Evolutionary conservation across 176 grass and related monocot genomes (phyloP).

Genomic region (Zizania latifolia): DNA sequence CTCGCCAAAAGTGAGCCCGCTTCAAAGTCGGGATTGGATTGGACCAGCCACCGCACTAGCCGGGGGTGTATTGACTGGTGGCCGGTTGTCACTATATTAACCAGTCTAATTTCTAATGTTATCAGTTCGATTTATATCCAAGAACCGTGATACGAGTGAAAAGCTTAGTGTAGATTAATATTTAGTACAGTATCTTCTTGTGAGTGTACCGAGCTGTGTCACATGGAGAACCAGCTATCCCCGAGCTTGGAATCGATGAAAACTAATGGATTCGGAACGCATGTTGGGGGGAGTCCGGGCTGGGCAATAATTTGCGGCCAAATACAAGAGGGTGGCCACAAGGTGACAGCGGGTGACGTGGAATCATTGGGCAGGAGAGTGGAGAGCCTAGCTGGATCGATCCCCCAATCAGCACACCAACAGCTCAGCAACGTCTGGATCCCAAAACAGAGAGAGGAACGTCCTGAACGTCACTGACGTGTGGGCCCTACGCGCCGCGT

Average conservation of each 20-base stretch:
- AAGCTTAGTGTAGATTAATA: too few species aligned
- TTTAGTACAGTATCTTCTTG: too few species aligned
- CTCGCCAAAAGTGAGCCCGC: constrained; percentile 7
- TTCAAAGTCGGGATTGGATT: background rate
- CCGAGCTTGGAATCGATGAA: background rate
- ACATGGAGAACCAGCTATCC: too few species aligned
- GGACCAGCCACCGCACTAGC: background rate
- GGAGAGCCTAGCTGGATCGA: background rate
- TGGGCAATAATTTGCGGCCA: background rate
- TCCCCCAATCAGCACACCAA: background rate
- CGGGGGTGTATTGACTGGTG: background rate
- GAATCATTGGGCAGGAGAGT: background rate
- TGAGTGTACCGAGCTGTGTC: too few species aligned
- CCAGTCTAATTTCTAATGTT: too few species aligned
- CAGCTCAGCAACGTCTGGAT: constrained; percentile 10
- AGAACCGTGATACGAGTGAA: too few species aligned
- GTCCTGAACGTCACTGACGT: background rate
- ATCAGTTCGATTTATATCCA: too few species aligned
- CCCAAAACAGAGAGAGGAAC: too few species aligned
- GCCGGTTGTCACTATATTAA: too few species aligned
- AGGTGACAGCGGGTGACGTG: constrained; percentile 12
- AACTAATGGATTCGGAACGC: background rate
- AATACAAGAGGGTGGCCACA: background rate
- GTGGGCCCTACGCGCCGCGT: background rate
- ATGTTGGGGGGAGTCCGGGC: constrained; percentile 2